Conservation (phyloP, 208 protist species). For the Crithidia expoeki region DNA sequence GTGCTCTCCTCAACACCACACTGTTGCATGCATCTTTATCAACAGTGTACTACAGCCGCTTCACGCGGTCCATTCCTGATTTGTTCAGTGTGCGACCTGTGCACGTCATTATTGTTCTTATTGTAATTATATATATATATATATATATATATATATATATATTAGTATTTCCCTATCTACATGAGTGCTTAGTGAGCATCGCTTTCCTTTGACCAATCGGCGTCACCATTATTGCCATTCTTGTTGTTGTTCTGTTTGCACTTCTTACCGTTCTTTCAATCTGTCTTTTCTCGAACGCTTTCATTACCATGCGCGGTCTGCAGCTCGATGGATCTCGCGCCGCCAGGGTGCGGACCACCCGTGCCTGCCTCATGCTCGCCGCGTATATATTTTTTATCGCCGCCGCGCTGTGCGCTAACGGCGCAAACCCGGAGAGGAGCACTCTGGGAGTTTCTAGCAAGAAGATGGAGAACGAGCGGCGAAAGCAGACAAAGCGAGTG, state of each 20-base stretch:
- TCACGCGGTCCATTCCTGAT: neutral
- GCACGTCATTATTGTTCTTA: neutral
- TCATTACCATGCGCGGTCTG: neutral
- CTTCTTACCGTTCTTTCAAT: too few species aligned
- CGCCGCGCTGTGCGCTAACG: slow-evolving; percentile 11
- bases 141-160: too few species aligned
- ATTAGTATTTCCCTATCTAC: too few species aligned
- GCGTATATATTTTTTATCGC: slow-evolving; percentile 10
- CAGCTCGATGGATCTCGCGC: slow-evolving; percentile 2
- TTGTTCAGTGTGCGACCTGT: neutral
- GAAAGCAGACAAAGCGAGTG: slow-evolving; percentile 54
- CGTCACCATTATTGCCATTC: too few species aligned
- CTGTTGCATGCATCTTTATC: too few species aligned
- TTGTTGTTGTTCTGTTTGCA: neutral
- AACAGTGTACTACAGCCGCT: too few species aligned
- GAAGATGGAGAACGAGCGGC: slow-evolving; percentile 29
- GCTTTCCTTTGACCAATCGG: too few species aligned
- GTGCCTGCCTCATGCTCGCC: slow-evolving; percentile 20
- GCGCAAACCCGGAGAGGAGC: slow-evolving; percentile 1
- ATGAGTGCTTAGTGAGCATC: too few species aligned
- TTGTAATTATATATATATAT: too few species aligned
- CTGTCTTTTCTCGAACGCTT: neutral
- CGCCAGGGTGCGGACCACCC: slow-evolving; percentile 14
- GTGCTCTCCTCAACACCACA: too few species aligned
- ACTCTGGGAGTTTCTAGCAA: neutral